These are phyloP conservation scores for Quercus parvula DNA, from an alignment of 306 rosid species.

Conservation along the genomic window DNA sequence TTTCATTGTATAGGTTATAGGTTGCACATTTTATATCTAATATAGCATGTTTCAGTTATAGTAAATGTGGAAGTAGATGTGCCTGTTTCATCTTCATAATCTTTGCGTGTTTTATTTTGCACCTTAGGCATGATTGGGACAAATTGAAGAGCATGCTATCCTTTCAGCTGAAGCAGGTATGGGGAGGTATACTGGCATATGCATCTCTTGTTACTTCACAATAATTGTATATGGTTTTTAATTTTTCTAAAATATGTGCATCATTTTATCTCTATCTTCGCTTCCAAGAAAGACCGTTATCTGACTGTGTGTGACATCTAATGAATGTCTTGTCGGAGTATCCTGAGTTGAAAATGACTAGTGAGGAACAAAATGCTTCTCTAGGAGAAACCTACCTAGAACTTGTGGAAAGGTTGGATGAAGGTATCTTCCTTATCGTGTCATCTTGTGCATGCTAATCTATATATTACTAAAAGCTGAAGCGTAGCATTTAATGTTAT, in stretches of 20 bases:
- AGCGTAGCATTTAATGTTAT: too few species aligned
- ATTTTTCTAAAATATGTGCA: not conserved
- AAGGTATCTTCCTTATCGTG: constrained; percentile 44
- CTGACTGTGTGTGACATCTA: constrained; percentile 5
- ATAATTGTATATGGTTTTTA: constrained; percentile 11
- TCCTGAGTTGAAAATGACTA: constrained; percentile 63
- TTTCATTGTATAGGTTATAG: not conserved
- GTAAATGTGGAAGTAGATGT: not conserved
- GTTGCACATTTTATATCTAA: not conserved
- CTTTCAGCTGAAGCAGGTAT: constrained; percentile 97
- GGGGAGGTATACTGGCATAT: constrained; percentile 76
- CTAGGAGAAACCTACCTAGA: constrained; percentile 65
- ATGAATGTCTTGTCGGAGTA: constrained; percentile 71
- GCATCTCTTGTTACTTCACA: constrained; percentile 15
- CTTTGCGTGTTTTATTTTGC: constrained; percentile 8
- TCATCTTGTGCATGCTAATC: not conserved
- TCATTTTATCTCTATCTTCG: not conserved
- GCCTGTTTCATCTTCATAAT: not conserved
- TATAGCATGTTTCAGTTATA: not conserved
- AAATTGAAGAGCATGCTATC: constrained; percentile 81
- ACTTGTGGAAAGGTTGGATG: constrained; percentile 70
- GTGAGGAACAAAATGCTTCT: constrained; percentile 66
- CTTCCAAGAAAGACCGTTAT: not conserved
- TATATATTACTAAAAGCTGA: too few species aligned
- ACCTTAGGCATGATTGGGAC: constrained; percentile 86